A percentile compares a stretch with the other conserved stretches of the same genome.
Evolutionary conservation across 176 grass and related monocot genomes (phyloP).

Genomic region (Oryza glumipatula): DNA sequence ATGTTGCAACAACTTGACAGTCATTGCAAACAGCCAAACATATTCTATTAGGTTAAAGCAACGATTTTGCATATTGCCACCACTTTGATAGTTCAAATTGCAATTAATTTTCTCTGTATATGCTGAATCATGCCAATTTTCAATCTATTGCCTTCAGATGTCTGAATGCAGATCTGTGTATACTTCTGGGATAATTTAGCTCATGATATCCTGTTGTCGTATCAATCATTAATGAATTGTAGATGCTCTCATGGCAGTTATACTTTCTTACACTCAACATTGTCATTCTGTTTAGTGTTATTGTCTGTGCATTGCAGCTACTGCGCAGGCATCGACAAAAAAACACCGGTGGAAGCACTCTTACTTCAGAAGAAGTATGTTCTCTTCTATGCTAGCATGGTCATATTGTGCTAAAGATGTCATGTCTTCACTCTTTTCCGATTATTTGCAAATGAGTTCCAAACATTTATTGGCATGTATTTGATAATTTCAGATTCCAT

Average conservation of each 20-base stretch:
- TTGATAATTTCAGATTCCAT: conserved; percentile 5
- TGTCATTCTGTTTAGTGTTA: conserved; percentile 34
- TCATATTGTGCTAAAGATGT: conserved; percentile 25
- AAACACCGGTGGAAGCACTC: conserved; percentile 71
- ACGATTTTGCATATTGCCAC: background rate
- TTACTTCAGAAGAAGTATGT: conserved; percentile 96
- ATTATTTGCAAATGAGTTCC: conserved; percentile 35
- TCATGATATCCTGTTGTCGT: conserved; percentile 25
- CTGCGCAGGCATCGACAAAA: conserved; percentile 81
- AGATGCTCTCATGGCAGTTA: background rate
- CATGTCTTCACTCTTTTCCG: background rate
- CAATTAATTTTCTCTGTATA: background rate
- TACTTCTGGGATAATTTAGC: conserved; percentile 5
- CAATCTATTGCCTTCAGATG: background rate
- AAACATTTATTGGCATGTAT: conserved; percentile 27
- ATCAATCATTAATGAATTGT: conserved; percentile 10
- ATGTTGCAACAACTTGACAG: background rate
- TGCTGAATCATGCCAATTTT: conserved; percentile 22
- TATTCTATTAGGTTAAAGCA: background rate
- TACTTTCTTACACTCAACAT: conserved; percentile 34
- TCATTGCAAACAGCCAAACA: background rate
- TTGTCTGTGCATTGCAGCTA: conserved; percentile 55
- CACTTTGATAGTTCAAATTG: conserved; percentile 21
- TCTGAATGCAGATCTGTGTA: conserved; percentile 10
- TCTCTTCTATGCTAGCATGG: conserved; percentile 14